Base-by-base conservation (phyloP, 2,329 filamentous ascomycete species). In the Aureobasidium sp. region DNA sequence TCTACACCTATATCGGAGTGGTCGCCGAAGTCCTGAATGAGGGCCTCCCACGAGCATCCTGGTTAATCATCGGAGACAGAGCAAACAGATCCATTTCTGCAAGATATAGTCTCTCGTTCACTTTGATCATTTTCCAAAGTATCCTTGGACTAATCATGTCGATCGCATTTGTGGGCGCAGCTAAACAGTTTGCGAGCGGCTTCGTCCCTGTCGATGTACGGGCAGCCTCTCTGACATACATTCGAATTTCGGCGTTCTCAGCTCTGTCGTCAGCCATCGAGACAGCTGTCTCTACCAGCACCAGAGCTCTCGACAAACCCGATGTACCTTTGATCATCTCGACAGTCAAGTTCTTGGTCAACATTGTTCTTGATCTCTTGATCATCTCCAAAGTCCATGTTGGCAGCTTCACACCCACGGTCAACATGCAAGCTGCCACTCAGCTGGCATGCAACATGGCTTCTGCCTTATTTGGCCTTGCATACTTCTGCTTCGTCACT, bases 11-110 rank as follows among this genome's bases (percentile, higher is more conserved):
- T 70, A 88, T 90, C 63, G 79, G 81, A 25, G 80, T 85, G 0
- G 77, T 89, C 0, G 82, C 81, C 1, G 85, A 90, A 68, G 85
- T 89, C 0, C 71, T 91, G 14, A 90, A 90, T 65, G 87, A 91
- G 69, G 87, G 87, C 0, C 81, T 91, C 0, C 87, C 87, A 0
- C 79, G 86, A 27, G 84, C 86, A 0, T 79, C 85, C 0, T 91
- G 85, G 82, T 77, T 85, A 5, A 80, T 88, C 61, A 89, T 90
- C 61, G 86, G 85, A 8, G 85, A 90, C 71, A 80, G 79, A 32
- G 73, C 81, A 0, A 83, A 80, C 0, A 79, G 85, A 1, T 75
- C 76, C 0, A 69, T 80, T 0, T 62, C 72, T 0, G 76, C 81
- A 14, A 79, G 87, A 0, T 73, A 89, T 1, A 74, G 78, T 4